Base-by-base conservation (phyloP, 768 basidiomycete species). In the Lactifluus echinatus region DNA sequence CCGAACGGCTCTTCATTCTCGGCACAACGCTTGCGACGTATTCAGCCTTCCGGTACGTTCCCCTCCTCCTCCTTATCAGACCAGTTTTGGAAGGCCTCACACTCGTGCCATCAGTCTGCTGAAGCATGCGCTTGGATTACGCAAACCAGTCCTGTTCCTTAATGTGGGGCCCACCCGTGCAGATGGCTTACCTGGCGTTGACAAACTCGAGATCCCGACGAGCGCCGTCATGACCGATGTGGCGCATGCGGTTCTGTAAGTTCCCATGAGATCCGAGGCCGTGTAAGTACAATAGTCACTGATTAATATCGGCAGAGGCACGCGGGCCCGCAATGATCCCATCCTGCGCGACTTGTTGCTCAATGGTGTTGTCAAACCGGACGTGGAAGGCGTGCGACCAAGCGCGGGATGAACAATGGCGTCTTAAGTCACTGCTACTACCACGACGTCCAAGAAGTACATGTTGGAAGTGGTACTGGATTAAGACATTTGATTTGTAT, bases 21-120 rank as follows among this genome's bases (percentile, higher is more conserved):
- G 95, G 94, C 33, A 94, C 93, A 0, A 93, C 91, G 1, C 79
- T 96, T 26, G 93, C 95, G 0, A 97, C 94, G 0, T 96, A 88
- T 71, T 93, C 90, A 6, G 92, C 93, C 2, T 96, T 86, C 71
- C 78, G 89, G 89, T 89, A 62, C 24, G 73, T 54, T 29, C 23
- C 12, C 28, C 4, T 28, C 48, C 24, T 21, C 14, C 34, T 3
- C 28, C 48, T 23, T 24, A 51, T 14, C 17, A n/a, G 31, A 19
- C 24, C 28, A 23, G 21, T 28, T 19, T 26, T 5, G 19, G 40
- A 12, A 42, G n/a, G 23, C 12, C 17, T 10, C 14, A 29, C 59
- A 89, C 23, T 11, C 8, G 21, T 39, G 46, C 29, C 26, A 42
- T 34, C 23, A 58, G 93, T 63, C 71, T 97, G 29, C 75, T 94